Evolutionary conservation across 768 basidiomycete genomes (phyloP), one percentile per base, ranked within the genome.

Genomic region (Thelephora ganbajun): DNA sequence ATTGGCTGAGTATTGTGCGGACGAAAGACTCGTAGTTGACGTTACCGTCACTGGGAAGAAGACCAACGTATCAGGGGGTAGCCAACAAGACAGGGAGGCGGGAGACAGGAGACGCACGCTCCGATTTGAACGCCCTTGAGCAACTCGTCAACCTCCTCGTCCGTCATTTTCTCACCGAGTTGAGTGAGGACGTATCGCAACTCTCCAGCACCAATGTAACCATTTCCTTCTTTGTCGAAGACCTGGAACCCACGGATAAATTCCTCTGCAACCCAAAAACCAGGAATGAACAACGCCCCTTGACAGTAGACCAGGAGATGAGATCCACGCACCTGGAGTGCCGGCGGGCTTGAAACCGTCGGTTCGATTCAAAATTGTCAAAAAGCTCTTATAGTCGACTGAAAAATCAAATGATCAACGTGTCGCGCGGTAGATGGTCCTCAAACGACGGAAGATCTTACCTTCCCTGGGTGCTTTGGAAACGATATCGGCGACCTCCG

Each of bases 221-320:
- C 90, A 57, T 90, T 90, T 26, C 87, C 87, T 56, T 90, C 88
- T 67, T 92, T 93, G 67, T 98, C 94, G 56, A 99, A 98, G 11
- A 98, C 94, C 57, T 97, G 93, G 76, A 99, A 99, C 7, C 93
- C 96, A 44, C 96, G 90, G 59, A 97, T 90, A 69, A 99, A 99
- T 61, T 99, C 96, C 73, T 97, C 94, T 94, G 61, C 14, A 48
- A 12, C 37, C 22, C 13, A 18, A 56, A 48, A 43, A 26, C 43
- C 4, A 33, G 33, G 14, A 43, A 39, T 13, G 16, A 18, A 26
- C 43, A 44, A 33, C 41, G 43, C 39, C 41, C 30, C 45, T 51
- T 43, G 33, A 30, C 41, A 6, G 11, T 42, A 30, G 37, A 30
- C 34, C 39, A 35, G 35, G 46, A 34, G 2, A n/a, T 37, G 33